Base-by-base conservation (phyloP, 345 rosid genomes). In the Populus davidiana region DNA sequence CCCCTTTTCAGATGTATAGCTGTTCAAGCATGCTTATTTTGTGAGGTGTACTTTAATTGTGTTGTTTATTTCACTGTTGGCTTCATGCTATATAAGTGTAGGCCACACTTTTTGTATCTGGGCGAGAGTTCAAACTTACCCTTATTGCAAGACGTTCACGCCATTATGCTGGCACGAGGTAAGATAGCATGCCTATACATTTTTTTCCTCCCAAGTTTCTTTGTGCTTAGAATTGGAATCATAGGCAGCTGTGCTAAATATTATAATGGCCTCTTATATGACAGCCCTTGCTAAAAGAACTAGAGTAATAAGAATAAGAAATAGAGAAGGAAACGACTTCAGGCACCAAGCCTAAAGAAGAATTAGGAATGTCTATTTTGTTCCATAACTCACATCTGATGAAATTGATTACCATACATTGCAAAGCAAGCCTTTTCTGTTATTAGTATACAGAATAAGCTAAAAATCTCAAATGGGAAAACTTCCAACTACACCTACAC, bases 131-230 rank as follows among this genome's bases (percentile, higher is more conserved):
- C 80, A 91, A 84, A 74, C 87, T 96, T 72, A 91, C 98, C 63
- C 90, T 96, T 59, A 92, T 96, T 79, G 96, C 98, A n/a, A 93
- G 98, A 83, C 97, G 99, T 49, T 96, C 99, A 67, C 94, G 99
- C 36, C 95, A 93, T 87, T 93, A 85, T 83, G 99, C 99, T 81
- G 99, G 99, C 73, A 93, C 94, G 79, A 91, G 99, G 99, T 96
- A 86, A 50, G 86, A 63, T 39, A 70, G 70, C n/a, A 54, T 59
- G 59, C 39, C 73, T 25, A 39, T 16, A 2, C 5, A 27, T 2
- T 39, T 20, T 29, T 56, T 72, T n/a, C 69, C 18, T 44, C 20
- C 31, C 18, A 63, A 64, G 69, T 27, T 14, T 17, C 3, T 35
- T 54, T 63, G 9, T 59, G 49, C 49, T 14, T 38, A 20, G 77